Percentiles rank a stretch among this genome's conserved stretches.
These are phyloP conservation scores for Canavalia gladiata DNA, from an alignment of 306 rosid species.

Conservation along the genomic window DNA sequence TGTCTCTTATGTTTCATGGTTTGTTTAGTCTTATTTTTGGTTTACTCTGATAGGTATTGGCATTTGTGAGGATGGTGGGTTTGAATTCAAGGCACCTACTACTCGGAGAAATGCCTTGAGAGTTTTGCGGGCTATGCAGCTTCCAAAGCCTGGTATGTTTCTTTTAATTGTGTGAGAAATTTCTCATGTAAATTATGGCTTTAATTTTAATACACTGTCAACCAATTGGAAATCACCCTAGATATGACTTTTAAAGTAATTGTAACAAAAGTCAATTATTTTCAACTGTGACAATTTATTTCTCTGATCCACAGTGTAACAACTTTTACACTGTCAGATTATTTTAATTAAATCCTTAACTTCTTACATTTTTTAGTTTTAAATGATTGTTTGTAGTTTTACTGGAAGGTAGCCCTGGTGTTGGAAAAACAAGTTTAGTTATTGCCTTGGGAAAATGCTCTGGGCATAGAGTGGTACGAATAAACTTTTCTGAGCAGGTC, in stretches of 20 bases:
- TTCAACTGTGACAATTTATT: too few species aligned
- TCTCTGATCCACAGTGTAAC: too few species aligned
- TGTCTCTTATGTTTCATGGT: background rate
- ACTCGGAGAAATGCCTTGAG: conserved; percentile 78
- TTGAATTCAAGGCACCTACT: conserved; percentile 87
- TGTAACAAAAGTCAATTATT: too few species aligned
- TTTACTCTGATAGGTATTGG: conserved; percentile 61
- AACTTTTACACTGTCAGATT: too few species aligned
- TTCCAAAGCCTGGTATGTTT: conserved; percentile 82
- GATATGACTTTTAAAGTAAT: too few species aligned
- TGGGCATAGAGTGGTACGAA: conserved; percentile 86
- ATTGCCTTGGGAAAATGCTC: conserved; percentile 83
- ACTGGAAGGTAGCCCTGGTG: conserved; percentile 99
- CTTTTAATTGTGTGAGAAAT: background rate
- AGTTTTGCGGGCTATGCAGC: conserved; percentile 95
- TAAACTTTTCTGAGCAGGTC: conserved; percentile 97
- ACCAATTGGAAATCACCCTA: too few species aligned
- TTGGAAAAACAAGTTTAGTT: conserved; percentile 95
- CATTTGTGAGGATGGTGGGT: conserved; percentile 59
- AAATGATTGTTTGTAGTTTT: conserved; percentile 62
- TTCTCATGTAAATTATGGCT: background rate
- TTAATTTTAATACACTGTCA: too few species aligned
- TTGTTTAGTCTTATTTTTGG: conserved; percentile 21
- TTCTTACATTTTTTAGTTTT: conserved; percentile 19
- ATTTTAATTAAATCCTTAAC: too few species aligned